Percentiles rank a stretch among this genome's conserved stretches.
These are phyloP conservation scores for Cladochytrium tenue DNA, from an alignment of 371 early-diverging fungal genomes.

Conservation along the genomic window DNA sequence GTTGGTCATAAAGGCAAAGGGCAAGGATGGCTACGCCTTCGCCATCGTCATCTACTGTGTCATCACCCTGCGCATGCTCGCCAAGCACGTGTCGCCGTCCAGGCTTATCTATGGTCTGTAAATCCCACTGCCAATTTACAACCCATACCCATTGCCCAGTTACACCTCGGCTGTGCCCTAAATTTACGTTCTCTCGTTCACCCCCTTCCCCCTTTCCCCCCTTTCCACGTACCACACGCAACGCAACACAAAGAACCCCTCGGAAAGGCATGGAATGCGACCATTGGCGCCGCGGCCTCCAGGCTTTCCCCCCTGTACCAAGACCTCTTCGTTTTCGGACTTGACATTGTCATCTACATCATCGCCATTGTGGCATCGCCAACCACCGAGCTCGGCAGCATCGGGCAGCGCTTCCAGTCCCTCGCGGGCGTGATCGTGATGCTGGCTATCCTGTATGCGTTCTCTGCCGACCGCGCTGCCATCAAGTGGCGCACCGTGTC, in stretches of 20 bases:
- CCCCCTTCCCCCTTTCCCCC: neutral
- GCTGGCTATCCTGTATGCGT: slow-evolving; percentile 46
- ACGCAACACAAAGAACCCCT: slow-evolving; percentile 33
- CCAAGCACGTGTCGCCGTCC: slow-evolving; percentile 53
- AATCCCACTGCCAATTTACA: neutral
- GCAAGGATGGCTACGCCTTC: slow-evolving; percentile 47
- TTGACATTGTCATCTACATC: slow-evolving; percentile 62
- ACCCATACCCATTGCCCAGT: too few relatives aligned
- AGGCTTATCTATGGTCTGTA: slow-evolving; percentile 37
- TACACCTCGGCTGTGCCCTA: too few relatives aligned
- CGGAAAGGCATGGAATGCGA: slow-evolving; percentile 29
- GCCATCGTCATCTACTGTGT: slow-evolving; percentile 60
- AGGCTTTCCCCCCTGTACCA: slow-evolving; percentile 8
- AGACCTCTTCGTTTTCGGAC: slow-evolving; percentile 7
- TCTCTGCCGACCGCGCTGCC: slow-evolving; percentile 63
- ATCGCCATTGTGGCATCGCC: slow-evolving; percentile 48
- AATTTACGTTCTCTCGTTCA: neutral
- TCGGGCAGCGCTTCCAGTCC: slow-evolving; percentile 73
- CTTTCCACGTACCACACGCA: too few relatives aligned
- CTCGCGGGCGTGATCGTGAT: slow-evolving; percentile 73
- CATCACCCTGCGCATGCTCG: slow-evolving; percentile 57
- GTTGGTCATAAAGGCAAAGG: slow-evolving; percentile 34
- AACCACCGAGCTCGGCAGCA: slow-evolving; percentile 54
- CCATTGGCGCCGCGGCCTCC: slow-evolving; percentile 11
- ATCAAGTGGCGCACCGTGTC: slow-evolving; percentile 80